Base-by-base conservation (phyloP, 2,329 filamentous ascomycete species). In the Graphiopsis chlorocephala region DNA sequence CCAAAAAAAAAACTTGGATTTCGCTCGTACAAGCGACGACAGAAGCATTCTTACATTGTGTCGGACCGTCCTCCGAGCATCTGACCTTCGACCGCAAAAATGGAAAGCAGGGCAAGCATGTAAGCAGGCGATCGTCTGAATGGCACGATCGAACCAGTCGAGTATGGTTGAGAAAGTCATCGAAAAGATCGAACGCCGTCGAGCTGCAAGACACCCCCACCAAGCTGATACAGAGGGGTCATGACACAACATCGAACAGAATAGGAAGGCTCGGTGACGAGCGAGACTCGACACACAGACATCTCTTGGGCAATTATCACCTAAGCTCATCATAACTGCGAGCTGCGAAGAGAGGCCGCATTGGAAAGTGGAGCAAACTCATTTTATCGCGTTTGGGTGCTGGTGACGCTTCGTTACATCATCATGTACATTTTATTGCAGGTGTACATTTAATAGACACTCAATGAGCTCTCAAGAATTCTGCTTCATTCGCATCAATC, bases 351-450 rank as follows among this genome's bases (percentile, higher is more conserved):
- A 55, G 33, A 55, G 33, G 33, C 60, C 60, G 60, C 48, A 52
- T 23, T 33, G 48, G 15, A 62, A 45, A 55, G 60, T 53, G 58
- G 58, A 55, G 60, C 31, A 31, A 50, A 23, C 12, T 53, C 29
- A 29, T 10, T 35, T 52, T 29, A 61, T 50, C 45, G 42, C 17
- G 25, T 25, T 53, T 25, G 38, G 17, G 33, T 20, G 28, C 17
- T 50, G 42, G 60, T 62, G 60, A 53, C 60, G 60, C 42, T 17
- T 38, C 33, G 60, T 62, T 52, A 55, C 47, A 62, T 62, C 60
- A 62, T 45, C 48, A 62, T n/a, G 53, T 50, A 62, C 11, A 29
- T 45, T 53, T 55, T 14, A 28, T 45, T 12, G 29, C 48, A 62
- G 26, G n/a, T 26, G 23, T 52, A 62, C 60, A 62, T 62, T 62